phyloP scores from a whole-genome alignment of 1,284 basidiomycete genomes.

The Apiotrichum domesticum region DNA sequence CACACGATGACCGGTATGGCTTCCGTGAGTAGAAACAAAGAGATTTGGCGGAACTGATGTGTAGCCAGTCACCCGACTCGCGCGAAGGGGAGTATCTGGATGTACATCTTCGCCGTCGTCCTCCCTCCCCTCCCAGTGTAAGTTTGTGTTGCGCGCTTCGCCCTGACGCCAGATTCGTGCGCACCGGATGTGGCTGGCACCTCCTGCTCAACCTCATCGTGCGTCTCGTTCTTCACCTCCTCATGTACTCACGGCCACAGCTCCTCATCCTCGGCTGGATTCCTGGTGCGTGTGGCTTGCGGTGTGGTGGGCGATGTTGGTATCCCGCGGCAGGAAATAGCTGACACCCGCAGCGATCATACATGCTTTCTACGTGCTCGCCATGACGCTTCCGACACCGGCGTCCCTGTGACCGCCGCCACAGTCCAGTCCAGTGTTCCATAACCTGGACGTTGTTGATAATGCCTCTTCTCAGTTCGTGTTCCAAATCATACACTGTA shows the following conservation, averaged over 20 bases:
- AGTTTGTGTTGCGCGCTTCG: not conserved
- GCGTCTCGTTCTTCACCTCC: not conserved
- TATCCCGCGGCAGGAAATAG: no score
- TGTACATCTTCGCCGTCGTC: constrained; percentile 8
- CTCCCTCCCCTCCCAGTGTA: constrained; percentile 11
- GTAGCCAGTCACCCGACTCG: not conserved
- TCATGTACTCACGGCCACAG: not conserved
- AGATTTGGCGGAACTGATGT: not conserved
- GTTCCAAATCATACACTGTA: no score
- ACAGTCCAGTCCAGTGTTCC: no score
- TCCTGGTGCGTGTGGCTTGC: not conserved
- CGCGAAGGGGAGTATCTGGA: not conserved
- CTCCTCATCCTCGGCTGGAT: constrained; percentile 10
- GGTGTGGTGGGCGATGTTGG: not conserved
- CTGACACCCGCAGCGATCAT: not conserved
- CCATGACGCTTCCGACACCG: no score
- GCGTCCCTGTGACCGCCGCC: no score
- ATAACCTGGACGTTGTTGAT: no score
- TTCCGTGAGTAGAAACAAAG: not conserved
- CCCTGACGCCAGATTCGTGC: constrained; percentile 1
- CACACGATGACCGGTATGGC: constrained; percentile 1
- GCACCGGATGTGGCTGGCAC: constrained; percentile 2
- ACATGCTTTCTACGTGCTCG: constrained; percentile 4
- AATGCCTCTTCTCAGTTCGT: no score
- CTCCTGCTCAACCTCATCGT: constrained; percentile 10